Base-by-base conservation (phyloP, 805 yeast species). In the Kregervanrija delftensis region DNA sequence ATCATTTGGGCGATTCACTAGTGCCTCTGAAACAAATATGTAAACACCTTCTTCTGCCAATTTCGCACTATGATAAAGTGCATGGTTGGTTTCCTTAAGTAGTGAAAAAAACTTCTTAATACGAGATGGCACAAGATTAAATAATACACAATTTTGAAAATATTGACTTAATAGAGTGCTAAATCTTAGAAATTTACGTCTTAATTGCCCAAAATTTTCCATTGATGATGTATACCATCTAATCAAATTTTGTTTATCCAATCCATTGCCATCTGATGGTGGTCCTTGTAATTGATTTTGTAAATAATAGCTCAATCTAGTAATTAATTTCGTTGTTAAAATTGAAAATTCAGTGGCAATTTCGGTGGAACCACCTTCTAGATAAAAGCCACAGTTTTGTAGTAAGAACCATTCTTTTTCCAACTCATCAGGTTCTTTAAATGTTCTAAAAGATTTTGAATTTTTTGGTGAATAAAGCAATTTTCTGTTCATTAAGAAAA, bases 381-480 rank as follows among this genome's bases (percentile, higher is more conserved):
- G 74, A 53, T 75, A 82, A 49, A 74, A 77, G 11, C 97, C 96
- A 33, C 87, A 73, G 53, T 81, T 80, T 53, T 77, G 85, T 51
- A 93, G 68, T 53, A 83, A 81, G 30, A 74, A 72, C 90, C 96
- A 93, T 37, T 86, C 86, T 43, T 73, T 77, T 56, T 88, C 95
- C 40, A 93, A 68, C 57, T 85, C 89, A 53, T 91, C 99, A 1
- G 96, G 90, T 56, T 87, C 97, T 56, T 87, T 87, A 63, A 86
- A 87, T 0, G 95, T 85, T 53, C 89, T 76, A 66, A 86, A 86
- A 11, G 83, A 76, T 35, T 71, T 69, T 4, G 72, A 69, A 33
- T 45, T 42, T 12, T 44, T 50, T 0, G 89, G 81, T 47, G 89
- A 79, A 53, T 88, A 95, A 40, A 88, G 67, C 41, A 90, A 71